Evolutionary conservation across 129 eudicot species (phyloP), one percentile per base, ranked within the genome.

Genomic region (Tagetes erecta): DNA sequence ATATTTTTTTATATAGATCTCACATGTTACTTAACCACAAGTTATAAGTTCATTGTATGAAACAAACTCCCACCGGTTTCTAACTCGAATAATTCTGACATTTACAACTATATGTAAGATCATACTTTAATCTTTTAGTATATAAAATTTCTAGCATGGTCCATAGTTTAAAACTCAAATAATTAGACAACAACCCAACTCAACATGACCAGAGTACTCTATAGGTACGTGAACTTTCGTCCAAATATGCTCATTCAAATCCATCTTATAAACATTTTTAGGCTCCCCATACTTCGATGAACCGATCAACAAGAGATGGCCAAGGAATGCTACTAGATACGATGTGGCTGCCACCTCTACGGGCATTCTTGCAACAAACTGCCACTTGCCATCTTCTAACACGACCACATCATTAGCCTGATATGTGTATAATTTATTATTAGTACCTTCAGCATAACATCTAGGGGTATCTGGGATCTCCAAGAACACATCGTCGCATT

Each of bases 261-360:
- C 97, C 83, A 87, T 53, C 49, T 78, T 37, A 73, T 79, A 87
- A 5, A 51, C 70, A 11, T 40, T 38, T 8, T 78, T 73, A 30
- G 83, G 62, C 75, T 70, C 83, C 12, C 79, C 82, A 14, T 60
- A 84, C 41, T 69, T 64, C 7, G 68, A 53, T 8, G 82, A 75
- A 27, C 94, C 94, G 42, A 86, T 37, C 82, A 86, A 84, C 80
- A 91, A 10, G 30, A 91, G 12, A 75, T 85, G 81, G 4, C 79
- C 88, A n/a, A 44, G 44, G 73, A 80, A 90, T 4, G 82, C 79
- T n/a, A 85, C 63, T 84, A 87, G 62, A 56, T 35, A 76, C 1
- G 80, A 50, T 4, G 75, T 39, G 6, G 56, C 72, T 39, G 75
- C 2, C 56, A 81, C 81, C 13, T 75, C 86, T 20, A 20, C 27